These are phyloP conservation scores for Chenopodium formosanum DNA, from an alignment of 148 eudicot genomes.

Conservation along the genomic window DNA sequence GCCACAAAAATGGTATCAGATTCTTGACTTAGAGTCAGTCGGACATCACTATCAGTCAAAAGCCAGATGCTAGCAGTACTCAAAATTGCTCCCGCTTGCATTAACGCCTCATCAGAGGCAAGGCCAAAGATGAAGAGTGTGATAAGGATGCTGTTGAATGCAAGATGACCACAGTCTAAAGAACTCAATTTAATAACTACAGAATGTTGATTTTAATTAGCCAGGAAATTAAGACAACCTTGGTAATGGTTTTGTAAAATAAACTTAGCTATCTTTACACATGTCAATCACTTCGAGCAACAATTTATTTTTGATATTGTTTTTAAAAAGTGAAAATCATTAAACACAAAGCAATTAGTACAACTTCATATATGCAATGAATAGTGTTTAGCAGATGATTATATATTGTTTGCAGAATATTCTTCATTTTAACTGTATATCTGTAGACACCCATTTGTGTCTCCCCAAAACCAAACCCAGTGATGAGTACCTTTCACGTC, in stretches of 20 bases:
- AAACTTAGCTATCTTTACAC: not conserved
- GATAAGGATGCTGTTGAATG: slow-evolving; percentile 72
- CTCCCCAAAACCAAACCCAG: no score
- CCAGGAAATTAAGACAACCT: not conserved
- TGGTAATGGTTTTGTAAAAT: slow-evolving; percentile 3
- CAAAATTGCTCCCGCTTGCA: slow-evolving; percentile 24
- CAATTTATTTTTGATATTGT: not conserved
- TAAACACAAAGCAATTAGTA: not conserved
- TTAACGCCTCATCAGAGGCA: slow-evolving; percentile 58
- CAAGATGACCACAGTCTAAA: slow-evolving; percentile 34
- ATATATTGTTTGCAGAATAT: not conserved
- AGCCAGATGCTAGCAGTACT: slow-evolving; percentile 80
- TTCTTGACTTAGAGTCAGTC: slow-evolving; percentile 64
- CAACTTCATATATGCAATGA: not conserved
- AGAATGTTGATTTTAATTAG: not conserved
- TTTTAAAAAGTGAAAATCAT: not conserved
- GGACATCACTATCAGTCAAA: slow-evolving; percentile 52
- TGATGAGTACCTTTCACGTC: no score
- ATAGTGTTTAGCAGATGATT: not conserved
- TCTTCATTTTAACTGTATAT: not conserved
- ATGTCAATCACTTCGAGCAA: not conserved
- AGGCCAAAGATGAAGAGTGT: slow-evolving; percentile 79
- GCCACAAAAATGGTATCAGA: slow-evolving; percentile 55
- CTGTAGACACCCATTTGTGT: no score
- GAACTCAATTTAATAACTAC: not conserved